A percentile compares a stretch with the other conserved stretches of the same genome.
phyloP scores from a whole-genome alignment of 2,329 filamentous ascomycete genomes.

The Diplodia sapinea region DNA sequence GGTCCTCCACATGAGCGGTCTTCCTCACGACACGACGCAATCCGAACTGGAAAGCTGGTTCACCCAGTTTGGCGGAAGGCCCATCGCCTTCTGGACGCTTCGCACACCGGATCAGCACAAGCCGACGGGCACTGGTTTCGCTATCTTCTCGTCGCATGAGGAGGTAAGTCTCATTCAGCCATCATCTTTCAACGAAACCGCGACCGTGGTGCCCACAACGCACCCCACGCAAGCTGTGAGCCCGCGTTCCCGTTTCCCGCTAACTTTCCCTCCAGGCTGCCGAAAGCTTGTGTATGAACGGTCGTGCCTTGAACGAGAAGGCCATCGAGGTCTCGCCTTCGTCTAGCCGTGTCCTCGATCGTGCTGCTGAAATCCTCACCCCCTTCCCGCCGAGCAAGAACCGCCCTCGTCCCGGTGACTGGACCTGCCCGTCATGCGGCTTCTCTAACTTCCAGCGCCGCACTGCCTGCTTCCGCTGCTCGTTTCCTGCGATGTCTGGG shows the following conservation, averaged over 20 bases:
- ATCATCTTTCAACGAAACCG: constrained; percentile 22
- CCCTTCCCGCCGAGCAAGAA: constrained; percentile 99
- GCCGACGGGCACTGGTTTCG: constrained; percentile 97
- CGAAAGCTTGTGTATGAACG: constrained; percentile 98
- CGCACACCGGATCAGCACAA: constrained; percentile 98
- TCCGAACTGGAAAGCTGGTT: constrained; percentile 99
- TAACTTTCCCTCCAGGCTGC: constrained; percentile 69
- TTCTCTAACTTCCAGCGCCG: constrained; percentile 99
- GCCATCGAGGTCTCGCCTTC: constrained; percentile 98
- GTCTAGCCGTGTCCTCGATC: constrained; percentile 93
- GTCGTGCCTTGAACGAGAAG: constrained; percentile 96
- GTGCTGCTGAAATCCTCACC: constrained; percentile 92
- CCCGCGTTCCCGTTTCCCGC: neutral
- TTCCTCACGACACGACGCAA: constrained; percentile 97
- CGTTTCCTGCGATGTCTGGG: constrained; percentile 90
- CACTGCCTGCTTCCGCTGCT: constrained; percentile 98
- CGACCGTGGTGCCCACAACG: neutral
- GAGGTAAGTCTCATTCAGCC: constrained; percentile 72
- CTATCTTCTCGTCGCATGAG: constrained; percentile 98
- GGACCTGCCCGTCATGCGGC: constrained; percentile 97
- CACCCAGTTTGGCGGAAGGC: constrained; percentile 95
- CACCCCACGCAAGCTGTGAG: neutral
- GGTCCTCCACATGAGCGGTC: constrained; percentile 94
- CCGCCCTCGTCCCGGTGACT: constrained; percentile 93
- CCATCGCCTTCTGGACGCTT: constrained; percentile 98